Percentiles rank a stretch among this genome's conserved stretches.
Evolutionary conservation across 768 basidiomycete genomes (phyloP).

Genomic region (Botryobasidium botryosum): DNA sequence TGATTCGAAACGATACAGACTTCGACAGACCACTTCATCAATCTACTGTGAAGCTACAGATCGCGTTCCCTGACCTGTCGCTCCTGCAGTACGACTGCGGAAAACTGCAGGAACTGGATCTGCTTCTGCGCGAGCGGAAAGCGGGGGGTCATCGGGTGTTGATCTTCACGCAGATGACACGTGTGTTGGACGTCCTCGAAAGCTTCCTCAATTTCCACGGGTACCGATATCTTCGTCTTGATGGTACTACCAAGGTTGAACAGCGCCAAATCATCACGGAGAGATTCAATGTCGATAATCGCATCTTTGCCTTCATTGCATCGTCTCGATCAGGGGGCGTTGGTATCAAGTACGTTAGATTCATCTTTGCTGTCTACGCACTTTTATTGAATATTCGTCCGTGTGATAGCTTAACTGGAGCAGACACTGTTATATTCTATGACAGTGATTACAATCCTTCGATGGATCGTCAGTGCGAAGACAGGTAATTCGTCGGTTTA

Average conservation of each 20-base stretch:
- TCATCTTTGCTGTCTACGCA: neutral
- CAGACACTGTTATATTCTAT: slow-evolving; percentile 28
- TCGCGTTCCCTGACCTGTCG: slow-evolving; percentile 83
- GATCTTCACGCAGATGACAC: slow-evolving; percentile 97
- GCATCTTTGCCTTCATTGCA: slow-evolving; percentile 27
- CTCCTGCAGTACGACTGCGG: slow-evolving; percentile 92
- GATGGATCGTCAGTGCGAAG: slow-evolving; percentile 29
- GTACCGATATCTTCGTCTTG: slow-evolving; percentile 82
- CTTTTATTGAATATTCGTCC: neutral
- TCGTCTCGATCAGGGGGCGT: slow-evolving; percentile 36
- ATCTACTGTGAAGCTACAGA: slow-evolving; percentile 66
- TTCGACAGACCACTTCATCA: slow-evolving; percentile 67
- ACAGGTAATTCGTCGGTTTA: slow-evolving; percentile 14
- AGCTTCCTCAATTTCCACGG: slow-evolving; percentile 86
- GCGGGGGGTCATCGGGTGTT: slow-evolving; percentile 76
- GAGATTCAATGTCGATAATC: slow-evolving; percentile 26
- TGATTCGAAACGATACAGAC: slow-evolving; percentile 19
- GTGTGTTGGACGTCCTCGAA: slow-evolving; percentile 84
- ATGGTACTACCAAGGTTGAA: slow-evolving; percentile 91
- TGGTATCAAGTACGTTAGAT: slow-evolving; percentile 71
- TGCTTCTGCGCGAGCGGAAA: slow-evolving; percentile 66
- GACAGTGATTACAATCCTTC: slow-evolving; percentile 28
- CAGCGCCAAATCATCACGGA: slow-evolving; percentile 41
- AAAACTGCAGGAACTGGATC: slow-evolving; percentile 75
- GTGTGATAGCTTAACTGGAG: slow-evolving; percentile 21